Evolutionary conservation across 2,329 filamentous ascomycete species (phyloP), one percentile per base, ranked within the genome.

Genomic region (Claviceps maximensis): DNA sequence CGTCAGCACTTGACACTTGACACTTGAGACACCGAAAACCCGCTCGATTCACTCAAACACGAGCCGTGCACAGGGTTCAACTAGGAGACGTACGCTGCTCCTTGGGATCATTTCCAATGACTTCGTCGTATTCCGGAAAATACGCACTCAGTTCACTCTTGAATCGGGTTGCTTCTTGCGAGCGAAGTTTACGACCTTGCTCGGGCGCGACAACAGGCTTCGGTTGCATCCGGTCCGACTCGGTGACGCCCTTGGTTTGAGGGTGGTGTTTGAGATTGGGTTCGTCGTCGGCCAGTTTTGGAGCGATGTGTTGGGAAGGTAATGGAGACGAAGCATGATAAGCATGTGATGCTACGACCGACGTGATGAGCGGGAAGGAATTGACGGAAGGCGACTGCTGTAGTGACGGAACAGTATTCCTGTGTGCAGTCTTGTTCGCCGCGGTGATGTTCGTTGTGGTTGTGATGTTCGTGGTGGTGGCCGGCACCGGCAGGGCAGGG

Each of bases 141-240:
- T 95, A 97, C 48, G 82, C 79, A 40, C 89, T 84, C 56, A 97
- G 76, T 64, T 96, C 90, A 69, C 89, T 96, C 75, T 94, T 95
- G 70, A 89, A 84, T 60, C 88, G 79, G 50, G 84, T 84, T 12
- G 85, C 86, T 62, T 95, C 89, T 62, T 94, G 87, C 51, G 89
- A 95, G 57, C 91, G 81, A 65, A 96, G 73, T 65, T 89, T 91
- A 62, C 79, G 77, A 58, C 90, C 85, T 59, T 87, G 83, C 56
- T 82, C 73, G 60, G 72, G 71, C 38, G 69, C 69, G 58, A 75
- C 73, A 42, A 68, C 66, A 27, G 67, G 61, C 49, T 64, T 68
- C 38, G 77, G 74, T 61, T 82, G 77, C 59, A 83, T 65, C 49
- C 73, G 69, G 60, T 78, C 74, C 59, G 82, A 67, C 66, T 83